These are phyloP conservation scores for Neurospora sp. DNA, from an alignment of 495 filamentous ascomycete species.

Conservation along the genomic window DNA sequence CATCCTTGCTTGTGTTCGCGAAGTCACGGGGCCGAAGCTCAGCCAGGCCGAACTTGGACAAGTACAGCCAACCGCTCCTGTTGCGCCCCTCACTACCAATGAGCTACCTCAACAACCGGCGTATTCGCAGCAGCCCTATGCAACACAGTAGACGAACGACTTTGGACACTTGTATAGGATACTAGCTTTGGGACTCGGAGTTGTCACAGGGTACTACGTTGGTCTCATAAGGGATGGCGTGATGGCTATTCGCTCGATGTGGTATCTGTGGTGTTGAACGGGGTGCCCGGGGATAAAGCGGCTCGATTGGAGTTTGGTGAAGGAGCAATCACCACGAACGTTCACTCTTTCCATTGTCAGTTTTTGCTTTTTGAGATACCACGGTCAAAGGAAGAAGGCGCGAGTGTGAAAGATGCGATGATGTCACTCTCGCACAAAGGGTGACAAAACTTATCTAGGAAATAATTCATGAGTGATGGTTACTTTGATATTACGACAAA, in stretches of 20 bases:
- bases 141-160: neutral
- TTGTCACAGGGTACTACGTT: neutral
- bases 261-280: neutral
- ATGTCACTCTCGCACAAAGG: neutral
- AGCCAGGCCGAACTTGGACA: constrained; percentile 23
- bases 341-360: neutral
- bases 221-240: neutral
- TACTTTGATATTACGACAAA: neutral
- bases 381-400: neutral
- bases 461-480: neutral
- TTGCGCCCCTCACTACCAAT: neutral
- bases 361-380: neutral
- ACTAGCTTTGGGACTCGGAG: neutral
- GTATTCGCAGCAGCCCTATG: constrained; percentile 11
- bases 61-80: constrained; percentile 14
- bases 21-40: neutral
- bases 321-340: neutral
- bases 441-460: neutral
- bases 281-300: neutral
- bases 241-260: neutral
- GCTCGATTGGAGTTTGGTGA: neutral
- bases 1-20: constrained; percentile 19
- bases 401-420: neutral
- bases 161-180: neutral
- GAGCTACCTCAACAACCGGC: constrained; percentile 9